Evolutionary conservation across 768 basidiomycete species (phyloP), one percentile per base, ranked within the genome.

Genomic region (Leccinum incarnatum): DNA sequence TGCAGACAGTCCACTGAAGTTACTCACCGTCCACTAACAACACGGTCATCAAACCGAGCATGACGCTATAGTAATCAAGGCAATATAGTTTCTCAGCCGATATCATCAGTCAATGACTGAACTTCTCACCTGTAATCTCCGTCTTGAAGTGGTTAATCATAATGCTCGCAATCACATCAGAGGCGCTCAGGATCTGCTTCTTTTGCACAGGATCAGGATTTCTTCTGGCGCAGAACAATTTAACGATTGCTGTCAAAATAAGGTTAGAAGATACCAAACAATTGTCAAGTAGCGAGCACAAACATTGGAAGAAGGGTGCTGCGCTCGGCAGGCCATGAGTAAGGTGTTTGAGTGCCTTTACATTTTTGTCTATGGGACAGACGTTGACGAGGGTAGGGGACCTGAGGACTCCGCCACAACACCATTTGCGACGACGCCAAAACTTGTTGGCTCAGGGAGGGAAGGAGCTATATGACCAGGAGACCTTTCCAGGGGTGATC

Each of bases 251-350:
- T 95, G 55, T 49, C 14, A 15, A 50, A 8, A 32, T 30, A 29
- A 55, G 11, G 46, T 73, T 37, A 71, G 58, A 37, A 55, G 11
- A 45, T 19, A 59, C 19, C 21, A 54, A 34, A 49, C 25, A 29
- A n/a, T 25, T 32, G 10, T 34, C 45, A 34, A 30, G 32, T n/a
- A 32, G 58, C 55, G 12, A 58, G 5, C 11, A 70, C 77, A 58
- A 72, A 93, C 94, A 85, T 81, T 93, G 92, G 74, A 94, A 92
- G 73, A 96, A 89, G 1, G 93, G 90, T 2, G 86, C 83, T 2
- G 86, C 80, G 36, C 80, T 83, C 0, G 93, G 91, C 52, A 95
- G 78, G 27, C 90, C 87, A 60, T 86, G 86, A 1, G 89, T 86
- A 45, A 95, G 75, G 65, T 94, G 91, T 69, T 88, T 90, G 37